Conservation (phyloP, 2,329 filamentous ascomycete genomes). For the Harringtonia aguacate region DNA sequence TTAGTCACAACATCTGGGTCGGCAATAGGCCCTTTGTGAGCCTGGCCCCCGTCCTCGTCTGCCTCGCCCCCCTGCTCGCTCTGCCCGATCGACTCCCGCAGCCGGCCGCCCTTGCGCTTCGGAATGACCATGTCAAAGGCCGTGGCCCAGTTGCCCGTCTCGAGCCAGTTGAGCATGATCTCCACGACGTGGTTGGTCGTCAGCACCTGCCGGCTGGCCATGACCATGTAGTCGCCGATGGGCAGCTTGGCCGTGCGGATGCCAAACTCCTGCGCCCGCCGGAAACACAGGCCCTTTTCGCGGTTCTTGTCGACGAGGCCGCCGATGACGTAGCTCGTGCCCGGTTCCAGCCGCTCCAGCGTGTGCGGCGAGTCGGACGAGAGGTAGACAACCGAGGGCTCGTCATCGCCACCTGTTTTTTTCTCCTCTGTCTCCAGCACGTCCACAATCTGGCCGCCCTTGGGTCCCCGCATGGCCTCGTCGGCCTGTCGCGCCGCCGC, state of each 20-base stretch:
- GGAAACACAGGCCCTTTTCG: conserved; percentile 90
- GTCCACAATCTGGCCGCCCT: conserved; percentile 48
- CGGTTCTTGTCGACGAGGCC: conserved; percentile 94
- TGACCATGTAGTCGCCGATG: conserved; percentile 90
- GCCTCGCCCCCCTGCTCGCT: conserved; percentile 16
- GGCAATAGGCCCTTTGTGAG: background rate
- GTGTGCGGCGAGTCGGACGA: conserved; percentile 85
- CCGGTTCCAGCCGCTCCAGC: conserved; percentile 70
- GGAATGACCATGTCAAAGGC: conserved; percentile 86
- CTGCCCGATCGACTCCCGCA: conserved; percentile 33
- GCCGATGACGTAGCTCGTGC: conserved; percentile 86
- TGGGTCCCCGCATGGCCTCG: conserved; percentile 50
- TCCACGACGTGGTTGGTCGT: conserved; percentile 94
- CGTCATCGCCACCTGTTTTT: conserved; percentile 14
- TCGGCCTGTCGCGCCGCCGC: conserved; percentile 55
- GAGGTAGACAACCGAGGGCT: conserved; percentile 63
- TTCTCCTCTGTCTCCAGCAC: conserved; percentile 29
- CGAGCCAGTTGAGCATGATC: conserved; percentile 91
- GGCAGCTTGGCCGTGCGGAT: conserved; percentile 85
- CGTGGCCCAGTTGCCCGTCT: conserved; percentile 80
- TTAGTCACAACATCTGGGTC: background rate
- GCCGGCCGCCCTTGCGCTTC: conserved; percentile 70
- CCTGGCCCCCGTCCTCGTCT: background rate
- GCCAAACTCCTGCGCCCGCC: conserved; percentile 60
- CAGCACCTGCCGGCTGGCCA: conserved; percentile 76